A percentile compares a stretch with the other conserved stretches of the same genome.
phyloP scores from a whole-genome alignment of 305 asterid species.

The Rubia balearica region DNA sequence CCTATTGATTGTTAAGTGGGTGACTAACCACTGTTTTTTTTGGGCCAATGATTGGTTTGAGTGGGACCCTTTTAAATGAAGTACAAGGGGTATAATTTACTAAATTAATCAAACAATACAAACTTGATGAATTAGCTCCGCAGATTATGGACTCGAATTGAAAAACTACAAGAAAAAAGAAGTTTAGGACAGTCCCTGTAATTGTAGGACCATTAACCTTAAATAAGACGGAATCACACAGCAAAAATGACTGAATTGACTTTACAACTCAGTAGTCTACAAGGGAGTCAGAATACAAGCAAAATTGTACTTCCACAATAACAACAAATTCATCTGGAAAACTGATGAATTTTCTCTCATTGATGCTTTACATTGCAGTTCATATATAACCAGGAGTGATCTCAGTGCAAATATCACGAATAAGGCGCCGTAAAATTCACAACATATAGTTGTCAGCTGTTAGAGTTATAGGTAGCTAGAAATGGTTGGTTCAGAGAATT shows the following conservation, averaged over 20 bases:
- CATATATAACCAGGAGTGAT: neutral
- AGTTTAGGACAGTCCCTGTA: neutral
- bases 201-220: neutral
- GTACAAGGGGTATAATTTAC: too few relatives aligned
- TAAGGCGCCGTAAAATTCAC: neutral
- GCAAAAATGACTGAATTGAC: neutral
- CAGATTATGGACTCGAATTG: neutral
- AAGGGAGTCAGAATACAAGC: neutral
- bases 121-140: neutral
- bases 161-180: neutral
- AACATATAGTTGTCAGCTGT: neutral
- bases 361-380: neutral
- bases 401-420: neutral
- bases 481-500: neutral
- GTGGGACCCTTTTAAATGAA: neutral
- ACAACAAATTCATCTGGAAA: neutral
- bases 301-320: neutral
- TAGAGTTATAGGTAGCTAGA: neutral
- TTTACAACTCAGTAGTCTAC: neutral
- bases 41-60: conserved; percentile 8
- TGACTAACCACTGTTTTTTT: neutral
- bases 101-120: neutral
- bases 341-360: neutral
- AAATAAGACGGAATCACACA: neutral
- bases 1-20: conserved; percentile 11